These are phyloP conservation scores for Phtheirospermum japonicum DNA, from an alignment of 257 asterid species.

Conservation along the genomic window DNA sequence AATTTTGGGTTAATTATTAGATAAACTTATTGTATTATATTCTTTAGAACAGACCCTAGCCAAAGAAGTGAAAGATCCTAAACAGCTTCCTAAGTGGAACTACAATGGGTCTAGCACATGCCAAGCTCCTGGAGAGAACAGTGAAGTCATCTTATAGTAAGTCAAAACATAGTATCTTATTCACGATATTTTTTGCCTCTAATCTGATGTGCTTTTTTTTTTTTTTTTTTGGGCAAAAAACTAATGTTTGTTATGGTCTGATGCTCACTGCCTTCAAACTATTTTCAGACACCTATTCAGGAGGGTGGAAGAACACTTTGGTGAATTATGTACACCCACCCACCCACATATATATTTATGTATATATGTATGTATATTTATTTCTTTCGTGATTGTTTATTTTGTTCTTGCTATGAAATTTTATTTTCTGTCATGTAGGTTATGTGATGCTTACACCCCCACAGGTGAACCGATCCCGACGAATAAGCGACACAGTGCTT, in stretches of 20 bases:
- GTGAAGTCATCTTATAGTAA: slow-evolving; percentile 92
- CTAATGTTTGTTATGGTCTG: slow-evolving; percentile 16
- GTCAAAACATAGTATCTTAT: slow-evolving; percentile 7
- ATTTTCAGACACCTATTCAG: slow-evolving; percentile 89
- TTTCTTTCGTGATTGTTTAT: too few relatives aligned
- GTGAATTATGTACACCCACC: slow-evolving; percentile 36
- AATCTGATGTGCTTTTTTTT: neutral
- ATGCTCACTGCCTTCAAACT: slow-evolving; percentile 74
- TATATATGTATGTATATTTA: too few relatives aligned
- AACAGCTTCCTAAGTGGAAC: slow-evolving; percentile 89
- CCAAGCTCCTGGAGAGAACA: slow-evolving; percentile 94
- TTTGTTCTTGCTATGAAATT: neutral
- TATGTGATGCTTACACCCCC: slow-evolving; percentile 85
- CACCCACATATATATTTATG: too few relatives aligned
- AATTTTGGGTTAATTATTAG: neutral
- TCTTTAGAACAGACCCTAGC: slow-evolving; percentile 53
- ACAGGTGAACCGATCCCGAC: slow-evolving; percentile 91
- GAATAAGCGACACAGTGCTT: slow-evolving; percentile 70
- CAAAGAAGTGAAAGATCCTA: slow-evolving; percentile 63
- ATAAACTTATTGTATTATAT: neutral
- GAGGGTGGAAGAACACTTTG: slow-evolving; percentile 74
- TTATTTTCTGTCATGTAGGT: slow-evolving; percentile 39
- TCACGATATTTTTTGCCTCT: neutral
- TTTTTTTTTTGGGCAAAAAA: neutral
- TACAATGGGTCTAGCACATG: slow-evolving; percentile 94